Base-by-base conservation (phyloP, 2,329 filamentous ascomycete species). In the Alternaria conjuncta region DNA sequence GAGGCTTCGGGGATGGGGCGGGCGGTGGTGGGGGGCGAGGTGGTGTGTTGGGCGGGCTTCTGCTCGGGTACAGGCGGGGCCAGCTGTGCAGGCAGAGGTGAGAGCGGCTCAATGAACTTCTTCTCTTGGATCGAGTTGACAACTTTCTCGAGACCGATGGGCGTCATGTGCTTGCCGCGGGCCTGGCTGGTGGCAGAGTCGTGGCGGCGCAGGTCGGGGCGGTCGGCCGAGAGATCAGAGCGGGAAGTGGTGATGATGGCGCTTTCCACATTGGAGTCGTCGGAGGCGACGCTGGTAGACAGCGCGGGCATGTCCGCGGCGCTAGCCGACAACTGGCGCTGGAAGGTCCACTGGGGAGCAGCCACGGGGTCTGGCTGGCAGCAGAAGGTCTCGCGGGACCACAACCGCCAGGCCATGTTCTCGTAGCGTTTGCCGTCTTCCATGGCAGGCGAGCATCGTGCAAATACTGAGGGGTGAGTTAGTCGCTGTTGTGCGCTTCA, bases 341-440 rank as follows among this genome's bases (percentile, higher is more conserved):
- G 67, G 56, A 79, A 78, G 10, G 78, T 67, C 76, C 78, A 80
- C 55, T 70, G 73, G 49, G 76, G 73, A 28, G 74, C 61, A 12
- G 75, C 62, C 25, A 75, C 69, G 63, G 86, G 84, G 63, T 86
- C 84, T 43, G 86, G 87, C 66, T 92, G 90, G 81, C 91, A 94
- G 82, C 94, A 97, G 74, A 97, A 93, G 11, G 92, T 95, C 79
- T 98, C 94, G 75, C 94, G 88, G 74, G 93, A 96, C 95, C 94
- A 98, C 65, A 98, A 84, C 74, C 96, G 87, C 96, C 96, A 98
- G 79, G 74, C 96, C 67, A 99, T 85, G 83, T 99, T 98, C 80
- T 98, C 96, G 78, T 97, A 85, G 76, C 96, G 87, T 77, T 93
- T 90, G 61, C 96, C 96, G 81, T 98, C 92, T 79, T 97, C 93